Evolutionary conservation across 2,329 filamentous ascomycete species (phyloP), one percentile per base, ranked within the genome.

Genomic region (Fusarium sp.): DNA sequence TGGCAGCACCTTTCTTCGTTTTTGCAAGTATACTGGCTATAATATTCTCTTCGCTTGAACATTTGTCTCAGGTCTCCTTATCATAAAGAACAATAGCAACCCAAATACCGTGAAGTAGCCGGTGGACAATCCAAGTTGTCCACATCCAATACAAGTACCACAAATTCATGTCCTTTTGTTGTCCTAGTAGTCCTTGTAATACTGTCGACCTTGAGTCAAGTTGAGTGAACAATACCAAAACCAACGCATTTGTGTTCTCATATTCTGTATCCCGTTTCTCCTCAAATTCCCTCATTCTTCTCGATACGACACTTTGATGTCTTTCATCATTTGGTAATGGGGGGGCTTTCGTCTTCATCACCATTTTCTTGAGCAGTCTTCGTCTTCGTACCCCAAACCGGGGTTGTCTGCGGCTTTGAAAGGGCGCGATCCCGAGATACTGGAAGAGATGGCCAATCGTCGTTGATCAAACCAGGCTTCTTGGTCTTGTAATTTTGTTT

Each of bases 371-470:
- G 45, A 5, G 29, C 49, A 30, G 45, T 30, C 54, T 71, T 73
- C 43, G 62, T 71, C 40, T 68, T 75, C 27, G 44, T 41, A 30
- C 58, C 63, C 74, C 74, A 76, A 25, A 72, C 44, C 12, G 62
- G 67, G 15, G 72, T 64, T 47, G 74, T 65, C 24, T 69, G 62
- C 9, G 73, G 29, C 47, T 72, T 73, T 30, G 74, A 69, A 16
- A 43, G 48, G 6, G 74, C 75, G 11, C 73, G 70, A n/a, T 75
- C 72, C 18, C 74, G 73, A 48, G 74, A 71, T 38, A 58, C 63
- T 27, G 72, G 72, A 40, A 77, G 57, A 8, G 65, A 75, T 22
- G 75, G 75, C 73, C 75, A 78, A 16, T 77, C 71, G 2, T 76
- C 67, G 11, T 58, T 70, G 54, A 70, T 71, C 34, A 75, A 40